A percentile compares a stretch with the other conserved stretches of the same genome.
These are phyloP conservation scores for Solanum chilense DNA, from an alignment of 257 asterid genomes.

Conservation along the genomic window DNA sequence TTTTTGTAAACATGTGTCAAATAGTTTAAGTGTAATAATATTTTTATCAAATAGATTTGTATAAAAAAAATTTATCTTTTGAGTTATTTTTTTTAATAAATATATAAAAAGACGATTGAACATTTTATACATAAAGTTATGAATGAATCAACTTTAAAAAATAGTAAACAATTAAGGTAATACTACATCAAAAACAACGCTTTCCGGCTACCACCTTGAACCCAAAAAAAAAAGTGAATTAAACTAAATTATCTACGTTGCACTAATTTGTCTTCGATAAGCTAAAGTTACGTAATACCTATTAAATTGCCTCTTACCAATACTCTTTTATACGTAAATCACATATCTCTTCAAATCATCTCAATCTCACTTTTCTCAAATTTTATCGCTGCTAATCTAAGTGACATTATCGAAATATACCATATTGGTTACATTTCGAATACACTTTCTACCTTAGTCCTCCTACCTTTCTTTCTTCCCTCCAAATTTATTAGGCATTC, in stretches of 20 bases:
- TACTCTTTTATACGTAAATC: too few species aligned
- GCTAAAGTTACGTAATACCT: accelerated
- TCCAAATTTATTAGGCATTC: neutral
- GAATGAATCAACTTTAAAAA: too few species aligned
- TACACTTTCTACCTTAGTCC: neutral
- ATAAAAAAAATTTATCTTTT: too few species aligned
- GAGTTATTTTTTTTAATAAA: too few species aligned
- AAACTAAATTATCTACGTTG: neutral
- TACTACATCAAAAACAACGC: neutral
- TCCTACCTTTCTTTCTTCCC: neutral
- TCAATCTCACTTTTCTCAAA: neutral
- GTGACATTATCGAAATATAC: neutral
- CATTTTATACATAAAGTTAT: too few species aligned
- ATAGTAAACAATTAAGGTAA: too few species aligned
- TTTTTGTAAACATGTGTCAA: too few species aligned
- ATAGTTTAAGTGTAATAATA: too few species aligned
- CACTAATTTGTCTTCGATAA: neutral
- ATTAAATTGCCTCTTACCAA: neutral
- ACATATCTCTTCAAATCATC: neutral
- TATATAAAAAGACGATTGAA: too few species aligned
- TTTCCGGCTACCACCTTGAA: neutral
- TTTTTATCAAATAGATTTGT: too few species aligned
- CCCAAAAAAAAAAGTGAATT: neutral
- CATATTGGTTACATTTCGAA: neutral
- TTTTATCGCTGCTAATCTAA: neutral